Evolutionary conservation across 2,329 filamentous ascomycete genomes (phyloP).

Genomic region (Camillea tinctor): DNA sequence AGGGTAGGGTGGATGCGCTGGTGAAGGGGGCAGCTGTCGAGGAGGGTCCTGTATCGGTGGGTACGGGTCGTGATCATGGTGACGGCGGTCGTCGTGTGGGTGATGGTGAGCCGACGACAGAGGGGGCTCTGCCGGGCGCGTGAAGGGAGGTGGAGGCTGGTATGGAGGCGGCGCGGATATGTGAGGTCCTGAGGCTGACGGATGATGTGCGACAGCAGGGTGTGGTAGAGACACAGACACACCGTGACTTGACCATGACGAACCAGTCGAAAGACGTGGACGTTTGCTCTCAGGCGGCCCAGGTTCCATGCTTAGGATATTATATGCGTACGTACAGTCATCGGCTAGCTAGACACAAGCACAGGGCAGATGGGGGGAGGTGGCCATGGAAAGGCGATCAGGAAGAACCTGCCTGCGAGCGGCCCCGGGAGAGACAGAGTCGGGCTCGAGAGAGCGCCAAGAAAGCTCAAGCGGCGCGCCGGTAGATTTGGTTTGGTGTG

Average conservation of each 20-base stretch:
- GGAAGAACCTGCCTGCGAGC: slow-evolving; percentile 27
- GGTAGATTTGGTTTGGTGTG: slow-evolving; percentile 24
- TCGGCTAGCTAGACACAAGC: slow-evolving; percentile 31
- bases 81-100: slow-evolving; percentile 52
- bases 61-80: slow-evolving; percentile 56
- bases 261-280: slow-evolving; percentile 50
- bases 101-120: slow-evolving; percentile 43
- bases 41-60: slow-evolving; percentile 55
- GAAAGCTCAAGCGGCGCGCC: slow-evolving; percentile 26
- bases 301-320: slow-evolving; percentile 58
- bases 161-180: slow-evolving; percentile 39
- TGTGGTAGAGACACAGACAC: slow-evolving; percentile 49
- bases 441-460: slow-evolving; percentile 25
- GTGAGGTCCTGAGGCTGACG: slow-evolving; percentile 34
- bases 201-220: slow-evolving; percentile 39
- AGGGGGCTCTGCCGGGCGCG: slow-evolving; percentile 38
- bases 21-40: slow-evolving; percentile 45
- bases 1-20: slow-evolving; percentile 44
- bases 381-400: slow-evolving; percentile 38
- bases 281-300: slow-evolving; percentile 59
- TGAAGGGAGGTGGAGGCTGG: slow-evolving; percentile 36
- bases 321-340: slow-evolving; percentile 37
- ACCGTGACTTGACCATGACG: slow-evolving; percentile 48
- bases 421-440: slow-evolving; percentile 26
- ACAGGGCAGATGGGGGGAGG: slow-evolving; percentile 35